Base-by-base conservation (phyloP, 192 early-diverging fungal species). In the Coemansia sp. region DNA sequence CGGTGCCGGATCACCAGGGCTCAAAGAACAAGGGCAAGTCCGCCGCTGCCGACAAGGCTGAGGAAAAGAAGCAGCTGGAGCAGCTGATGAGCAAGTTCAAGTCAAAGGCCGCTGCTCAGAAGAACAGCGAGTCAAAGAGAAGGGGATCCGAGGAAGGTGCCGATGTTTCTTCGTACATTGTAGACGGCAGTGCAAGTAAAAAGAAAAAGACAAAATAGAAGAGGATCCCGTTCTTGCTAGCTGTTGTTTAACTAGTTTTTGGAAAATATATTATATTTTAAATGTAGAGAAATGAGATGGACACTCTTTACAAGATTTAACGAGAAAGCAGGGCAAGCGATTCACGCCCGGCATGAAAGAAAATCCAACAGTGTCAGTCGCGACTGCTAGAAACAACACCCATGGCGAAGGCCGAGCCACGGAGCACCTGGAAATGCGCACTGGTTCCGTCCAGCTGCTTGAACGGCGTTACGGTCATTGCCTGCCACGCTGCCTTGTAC, bases 21-120 rank as follows among this genome's bases (percentile, higher is more conserved):
- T 20, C 22, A 25, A 25, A 25, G 25, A 11, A 48, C 2, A 63
- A 63, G 39, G 9, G 0, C 19, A 66, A 71, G 69, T 22, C 43
- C 17, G 11, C 17, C 5, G 61, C 37, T 3, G 39, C 22, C 10
- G 72, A 71, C 14, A 76, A 78, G 16, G 69, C 42, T 17, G 72
- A 75, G 8, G 81, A 83, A 17, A 72, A 78, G 70, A 55, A 66
- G 55, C 68, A 75, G 62, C 51, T 83, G 37, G 81, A 83, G 50
- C 72, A 66, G 32, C 63, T 83, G 46, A 83, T 72, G 70, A 70
- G 60, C 60, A 83, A 83, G 64, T 78, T 83, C 54, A 77, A 76
- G 79, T 56, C 70, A 0, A 67, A 77, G 66, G 79, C 79, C 0
- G 53, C 72, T 11, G 68, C 42, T 17, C 25, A 25, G 25, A 25